Conservation (phyloP, 116 monocot genomes). For the Papilionanthe hybrid region DNA sequence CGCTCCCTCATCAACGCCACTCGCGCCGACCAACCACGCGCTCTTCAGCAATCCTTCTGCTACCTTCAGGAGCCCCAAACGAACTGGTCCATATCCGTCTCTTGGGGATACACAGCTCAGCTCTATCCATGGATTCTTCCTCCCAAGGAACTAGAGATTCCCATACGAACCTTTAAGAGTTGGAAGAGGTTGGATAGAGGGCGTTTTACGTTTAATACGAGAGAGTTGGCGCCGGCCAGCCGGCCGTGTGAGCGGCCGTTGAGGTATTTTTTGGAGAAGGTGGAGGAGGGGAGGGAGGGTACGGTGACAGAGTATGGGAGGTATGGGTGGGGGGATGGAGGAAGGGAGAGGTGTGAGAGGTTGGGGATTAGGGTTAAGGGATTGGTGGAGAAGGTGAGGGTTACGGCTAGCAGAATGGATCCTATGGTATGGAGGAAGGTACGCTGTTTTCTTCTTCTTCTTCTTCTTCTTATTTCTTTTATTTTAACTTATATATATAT, state of each 20-base stretch:
- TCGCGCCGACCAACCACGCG: conserved; percentile 3
- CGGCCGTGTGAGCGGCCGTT: conserved; percentile 39
- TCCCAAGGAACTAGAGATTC: conserved; percentile 31
- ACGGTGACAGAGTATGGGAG: conserved; percentile 35
- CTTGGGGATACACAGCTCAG: conserved; percentile 81
- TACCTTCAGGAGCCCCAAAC: conserved; percentile 22
- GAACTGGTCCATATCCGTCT: conserved; percentile 62
- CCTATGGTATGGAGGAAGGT: conserved; percentile 12
- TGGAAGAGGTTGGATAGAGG: conserved; percentile 35
- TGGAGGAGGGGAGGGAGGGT: background rate
- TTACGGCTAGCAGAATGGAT: background rate
- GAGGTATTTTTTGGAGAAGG: conserved; percentile 32
- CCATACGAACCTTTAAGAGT: conserved; percentile 43
- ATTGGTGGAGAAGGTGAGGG: conserved; percentile 7
- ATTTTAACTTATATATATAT: too few relatives aligned
- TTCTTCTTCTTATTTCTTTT: too few relatives aligned
- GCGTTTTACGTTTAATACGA: conserved; percentile 58
- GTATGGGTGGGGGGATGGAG: background rate
- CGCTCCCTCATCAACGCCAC: background rate
- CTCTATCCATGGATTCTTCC: conserved; percentile 37
- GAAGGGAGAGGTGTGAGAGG: background rate
- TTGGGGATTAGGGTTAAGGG: background rate
- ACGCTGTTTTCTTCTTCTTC: background rate
- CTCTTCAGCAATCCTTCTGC: conserved; percentile 53
- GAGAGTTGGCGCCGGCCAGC: conserved; percentile 2